Evolutionary conservation across 495 filamentous ascomycete species (phyloP).

Genomic region (Penicillium paxilli): DNA sequence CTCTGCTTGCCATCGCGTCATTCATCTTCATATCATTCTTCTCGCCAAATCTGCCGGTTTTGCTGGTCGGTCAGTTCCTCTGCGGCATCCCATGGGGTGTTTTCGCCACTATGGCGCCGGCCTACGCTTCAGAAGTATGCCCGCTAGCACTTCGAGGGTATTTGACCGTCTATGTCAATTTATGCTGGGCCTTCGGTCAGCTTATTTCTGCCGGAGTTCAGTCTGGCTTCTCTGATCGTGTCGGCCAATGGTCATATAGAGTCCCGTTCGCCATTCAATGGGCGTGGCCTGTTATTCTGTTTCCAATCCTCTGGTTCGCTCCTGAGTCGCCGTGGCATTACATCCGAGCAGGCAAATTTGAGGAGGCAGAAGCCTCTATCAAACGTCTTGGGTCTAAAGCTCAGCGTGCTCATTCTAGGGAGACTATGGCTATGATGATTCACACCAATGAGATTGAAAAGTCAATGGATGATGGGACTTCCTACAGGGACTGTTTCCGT

Average conservation of each 20-base stretch:
- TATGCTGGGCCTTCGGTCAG: constrained; percentile 79
- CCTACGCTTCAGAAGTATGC: constrained; percentile 78
- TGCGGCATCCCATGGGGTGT: constrained; percentile 33
- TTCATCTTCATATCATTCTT: neutral
- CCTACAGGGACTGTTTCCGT: neutral
- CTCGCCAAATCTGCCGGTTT: neutral
- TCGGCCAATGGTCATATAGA: constrained; percentile 36
- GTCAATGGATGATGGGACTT: neutral
- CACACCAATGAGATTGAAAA: neutral
- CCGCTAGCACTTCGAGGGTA: constrained; percentile 71
- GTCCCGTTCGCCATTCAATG: neutral
- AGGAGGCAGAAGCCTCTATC: neutral
- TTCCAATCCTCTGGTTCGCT: neutral
- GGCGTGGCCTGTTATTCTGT: neutral
- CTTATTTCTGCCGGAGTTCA: constrained; percentile 74
- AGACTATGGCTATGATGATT: neutral
- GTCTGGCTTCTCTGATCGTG: constrained; percentile 56
- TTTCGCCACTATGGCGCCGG: constrained; percentile 76
- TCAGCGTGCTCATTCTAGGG: too few species aligned
- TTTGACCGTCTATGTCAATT: constrained; percentile 77
- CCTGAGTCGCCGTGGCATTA: neutral
- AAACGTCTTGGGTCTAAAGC: too few species aligned
- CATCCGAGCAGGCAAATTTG: neutral
- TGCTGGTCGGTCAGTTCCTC: neutral
- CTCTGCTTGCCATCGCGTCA: constrained; percentile 26